Evolutionary conservation across 345 rosid species (phyloP).

Genomic region (Excoecaria cochinchinensis): DNA sequence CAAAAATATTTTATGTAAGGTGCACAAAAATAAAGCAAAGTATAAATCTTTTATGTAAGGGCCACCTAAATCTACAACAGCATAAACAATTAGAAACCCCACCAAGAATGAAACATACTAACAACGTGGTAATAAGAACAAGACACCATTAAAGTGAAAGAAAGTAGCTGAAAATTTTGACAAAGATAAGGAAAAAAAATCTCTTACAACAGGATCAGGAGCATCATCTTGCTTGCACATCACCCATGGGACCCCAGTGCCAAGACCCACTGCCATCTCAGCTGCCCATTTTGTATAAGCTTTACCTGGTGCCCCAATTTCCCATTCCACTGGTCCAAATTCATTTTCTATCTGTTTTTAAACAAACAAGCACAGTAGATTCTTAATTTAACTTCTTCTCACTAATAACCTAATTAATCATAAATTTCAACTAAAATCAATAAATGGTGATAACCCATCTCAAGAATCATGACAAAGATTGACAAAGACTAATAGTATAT

Average conservation of each 20-base stretch:
- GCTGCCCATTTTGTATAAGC: conserved; percentile 51
- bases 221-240: conserved; percentile 60
- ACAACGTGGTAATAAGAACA: background rate
- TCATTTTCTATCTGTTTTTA: conserved; percentile 30
- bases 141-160: background rate
- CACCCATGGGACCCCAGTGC: conserved; percentile 54
- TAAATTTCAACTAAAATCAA: background rate
- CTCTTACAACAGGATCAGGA: conserved; percentile 42
- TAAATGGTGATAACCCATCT: background rate
- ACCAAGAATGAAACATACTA: conserved; percentile 14
- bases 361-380: background rate
- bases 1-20: too few relatives aligned
- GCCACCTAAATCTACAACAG: conserved; percentile 6
- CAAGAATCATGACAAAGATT: conserved; percentile 7
- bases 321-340: conserved; percentile 27
- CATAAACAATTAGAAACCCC: conserved; percentile 1
- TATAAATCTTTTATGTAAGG: conserved; percentile 1
- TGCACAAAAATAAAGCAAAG: background rate
- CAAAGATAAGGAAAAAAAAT: background rate
- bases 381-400: background rate
- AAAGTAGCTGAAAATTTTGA: background rate
- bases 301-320: conserved; percentile 31
- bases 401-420: background rate
- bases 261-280: conserved; percentile 44
- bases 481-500: background rate